Percentiles rank a stretch among this genome's conserved stretches.
phyloP scores from a whole-genome alignment of 257 asterid genomes.

The Ilex aquifolium region DNA sequence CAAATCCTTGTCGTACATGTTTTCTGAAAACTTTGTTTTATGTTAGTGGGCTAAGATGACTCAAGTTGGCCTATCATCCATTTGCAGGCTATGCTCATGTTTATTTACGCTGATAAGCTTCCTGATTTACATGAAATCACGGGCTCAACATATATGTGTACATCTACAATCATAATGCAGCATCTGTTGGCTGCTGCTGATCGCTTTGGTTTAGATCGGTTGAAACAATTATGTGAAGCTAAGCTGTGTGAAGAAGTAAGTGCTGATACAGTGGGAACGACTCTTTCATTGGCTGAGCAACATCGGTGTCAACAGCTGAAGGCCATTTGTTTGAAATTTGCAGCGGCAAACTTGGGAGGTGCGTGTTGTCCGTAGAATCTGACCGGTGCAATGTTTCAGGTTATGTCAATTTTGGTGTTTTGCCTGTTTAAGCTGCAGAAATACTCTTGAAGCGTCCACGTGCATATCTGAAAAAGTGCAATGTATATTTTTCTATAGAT shows the following conservation, averaged over 20 bases:
- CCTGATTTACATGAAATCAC: constrained; percentile 57
- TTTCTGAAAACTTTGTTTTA: background rate
- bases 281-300: constrained; percentile 89
- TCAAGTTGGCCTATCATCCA: constrained; percentile 9
- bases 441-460: constrained; percentile 22
- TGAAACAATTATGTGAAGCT: constrained; percentile 86
- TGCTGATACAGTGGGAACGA: constrained; percentile 79
- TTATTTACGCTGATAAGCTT: constrained; percentile 67
- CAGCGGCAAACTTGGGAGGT: constrained; percentile 98
- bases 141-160: constrained; percentile 46
- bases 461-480: constrained; percentile 12
- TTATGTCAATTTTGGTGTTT: constrained; percentile 40
- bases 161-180: constrained; percentile 72
- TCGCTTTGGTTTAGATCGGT: constrained; percentile 81
- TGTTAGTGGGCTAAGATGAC: constrained; percentile 6
- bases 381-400: constrained; percentile 89
- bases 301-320: constrained; percentile 84
- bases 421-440: constrained; percentile 31
- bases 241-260: constrained; percentile 70
- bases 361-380: constrained; percentile 89
- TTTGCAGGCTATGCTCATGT: constrained; percentile 87
- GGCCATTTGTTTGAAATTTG: constrained; percentile 85
- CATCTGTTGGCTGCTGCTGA: constrained; percentile 97
- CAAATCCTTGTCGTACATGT: background rate
- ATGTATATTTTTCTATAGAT: no score